Evolutionary conservation across 768 basidiomycete genomes (phyloP).

Genomic region (Mycena capillaripes): DNA sequence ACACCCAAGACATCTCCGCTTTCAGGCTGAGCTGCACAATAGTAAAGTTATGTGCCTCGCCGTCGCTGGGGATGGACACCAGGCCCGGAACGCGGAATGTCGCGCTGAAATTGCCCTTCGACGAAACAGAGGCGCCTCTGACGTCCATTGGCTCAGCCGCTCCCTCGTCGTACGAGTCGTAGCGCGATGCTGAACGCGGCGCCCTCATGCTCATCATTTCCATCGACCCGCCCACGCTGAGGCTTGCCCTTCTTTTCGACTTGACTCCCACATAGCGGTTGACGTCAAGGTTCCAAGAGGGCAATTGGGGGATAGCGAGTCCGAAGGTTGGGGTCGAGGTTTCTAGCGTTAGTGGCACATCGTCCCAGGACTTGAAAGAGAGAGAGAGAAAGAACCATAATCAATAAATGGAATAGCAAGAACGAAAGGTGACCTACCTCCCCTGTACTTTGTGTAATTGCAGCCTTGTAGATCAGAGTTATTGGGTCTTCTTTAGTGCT

Average conservation of each 20-base stretch:
- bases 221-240: no score
- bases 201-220: not conserved
- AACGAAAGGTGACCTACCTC: conserved; percentile 27
- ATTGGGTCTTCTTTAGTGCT: conserved; percentile 32
- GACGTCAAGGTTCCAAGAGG: conserved; percentile 35
- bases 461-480: conserved; percentile 40
- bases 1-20: conserved; percentile 45
- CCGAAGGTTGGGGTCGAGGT: conserved; percentile 42
- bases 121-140: conserved; percentile 20
- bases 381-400: no score
- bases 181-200: no score
- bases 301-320: conserved; percentile 34
- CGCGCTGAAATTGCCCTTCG: conserved; percentile 44
- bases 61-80: conserved; percentile 44
- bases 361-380: conserved; percentile 39
- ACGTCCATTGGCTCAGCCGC: conserved; percentile 11
- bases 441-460: conserved; percentile 37
- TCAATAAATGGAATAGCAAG: not conserved
- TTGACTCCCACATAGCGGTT: not conserved
- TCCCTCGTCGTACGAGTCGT: no score
- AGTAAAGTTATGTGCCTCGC: conserved; percentile 44
- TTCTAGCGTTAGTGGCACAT: conserved; percentile 40
- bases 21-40: conserved; percentile 42
- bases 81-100: conserved; percentile 45
- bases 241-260: not conserved